Percentiles rank a stretch among this genome's conserved stretches.
Evolutionary conservation across 164 flowering plant genomes (phyloP).

Genomic region (Buxus sempervirens): DNA sequence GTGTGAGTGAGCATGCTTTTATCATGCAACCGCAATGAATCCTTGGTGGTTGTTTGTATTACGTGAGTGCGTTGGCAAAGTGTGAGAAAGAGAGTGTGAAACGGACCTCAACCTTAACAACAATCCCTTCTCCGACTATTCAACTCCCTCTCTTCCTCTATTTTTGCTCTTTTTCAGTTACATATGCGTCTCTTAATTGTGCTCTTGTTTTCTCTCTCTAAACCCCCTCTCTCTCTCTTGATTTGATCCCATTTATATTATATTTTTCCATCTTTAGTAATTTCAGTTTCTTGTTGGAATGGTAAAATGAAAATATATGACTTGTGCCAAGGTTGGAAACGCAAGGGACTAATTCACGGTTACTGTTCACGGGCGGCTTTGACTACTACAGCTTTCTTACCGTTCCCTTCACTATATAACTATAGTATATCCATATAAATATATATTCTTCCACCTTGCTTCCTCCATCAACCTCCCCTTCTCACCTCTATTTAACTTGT

Average conservation of each 20-base stretch:
- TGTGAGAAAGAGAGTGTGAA: constrained; percentile 19
- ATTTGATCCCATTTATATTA: background rate
- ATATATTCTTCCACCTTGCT: constrained; percentile 16
- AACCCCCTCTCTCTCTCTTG: background rate
- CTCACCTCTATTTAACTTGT: background rate
- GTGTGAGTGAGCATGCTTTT: constrained; percentile 19
- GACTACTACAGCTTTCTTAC: constrained; percentile 15
- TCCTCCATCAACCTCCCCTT: background rate
- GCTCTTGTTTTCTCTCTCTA: background rate
- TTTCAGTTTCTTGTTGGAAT: too few species aligned
- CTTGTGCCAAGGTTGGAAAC: constrained; percentile 31
- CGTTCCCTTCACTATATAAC: constrained; percentile 18
- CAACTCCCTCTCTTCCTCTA: background rate
- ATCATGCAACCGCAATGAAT: constrained; percentile 9
- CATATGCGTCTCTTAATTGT: constrained; percentile 10
- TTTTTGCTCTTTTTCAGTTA: constrained; percentile 16
- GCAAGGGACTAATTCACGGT: constrained; percentile 34
- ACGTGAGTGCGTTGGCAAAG: constrained; percentile 15
- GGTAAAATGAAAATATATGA: background rate
- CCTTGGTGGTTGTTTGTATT: background rate
- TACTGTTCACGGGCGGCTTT: constrained; percentile 35
- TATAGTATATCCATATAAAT: background rate
- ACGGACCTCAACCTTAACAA: constrained; percentile 12
- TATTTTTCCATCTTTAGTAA: background rate
- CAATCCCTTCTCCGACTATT: constrained; percentile 8